Base-by-base conservation (phyloP, 495 filamentous ascomycete species). In the Staphylotrichum tortipilum region DNA sequence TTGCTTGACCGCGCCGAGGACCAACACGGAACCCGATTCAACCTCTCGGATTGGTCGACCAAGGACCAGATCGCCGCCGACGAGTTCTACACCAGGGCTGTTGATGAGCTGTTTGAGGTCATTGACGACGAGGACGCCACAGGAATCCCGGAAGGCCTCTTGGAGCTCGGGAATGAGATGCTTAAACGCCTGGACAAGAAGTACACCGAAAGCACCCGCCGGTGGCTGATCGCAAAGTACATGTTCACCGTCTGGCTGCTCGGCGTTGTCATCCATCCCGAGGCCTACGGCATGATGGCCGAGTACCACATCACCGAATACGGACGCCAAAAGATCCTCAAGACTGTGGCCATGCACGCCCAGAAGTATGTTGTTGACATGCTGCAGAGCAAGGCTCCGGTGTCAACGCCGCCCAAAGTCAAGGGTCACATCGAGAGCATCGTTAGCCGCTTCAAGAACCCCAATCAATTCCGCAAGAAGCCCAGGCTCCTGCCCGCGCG, bases 241-340 rank as follows among this genome's bases (percentile, higher is more conserved):
- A 84, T 94, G 55, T 95, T 96, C 61, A 84, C 86, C 26, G 84
- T 82, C 36, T 95, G 88, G 68, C 73, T 98, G 28, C 78, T 85
- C 34, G 84, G 85, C 54, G 85, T 88, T 39, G 77, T 98, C 54
- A 86, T 88, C 40, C 86, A 90, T 59, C 92, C 92, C 3, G 92
- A 98, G 79, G 82, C 79, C 23, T 84, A 89, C 50, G 89, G 88
- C 41, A 84, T 96, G 66, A 82, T 96, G 75, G 76, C 85, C 51
- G 88, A 92, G 53, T 86, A 94, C 60, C 86, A 95, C 66, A 88
- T 98, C 56, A 85, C 82, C 23, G 87, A 94, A 59, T 86, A 89
- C 67, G 89, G 88, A 19, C 79, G 92, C 43, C 82, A 94, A 58
- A 88, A 85, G 63, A 85, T 98, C 47, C 77, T 98, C 44, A 88